phyloP scores from a whole-genome alignment of 1,284 basidiomycete species.

The Microbotryum lychnidis-dioicae region DNA sequence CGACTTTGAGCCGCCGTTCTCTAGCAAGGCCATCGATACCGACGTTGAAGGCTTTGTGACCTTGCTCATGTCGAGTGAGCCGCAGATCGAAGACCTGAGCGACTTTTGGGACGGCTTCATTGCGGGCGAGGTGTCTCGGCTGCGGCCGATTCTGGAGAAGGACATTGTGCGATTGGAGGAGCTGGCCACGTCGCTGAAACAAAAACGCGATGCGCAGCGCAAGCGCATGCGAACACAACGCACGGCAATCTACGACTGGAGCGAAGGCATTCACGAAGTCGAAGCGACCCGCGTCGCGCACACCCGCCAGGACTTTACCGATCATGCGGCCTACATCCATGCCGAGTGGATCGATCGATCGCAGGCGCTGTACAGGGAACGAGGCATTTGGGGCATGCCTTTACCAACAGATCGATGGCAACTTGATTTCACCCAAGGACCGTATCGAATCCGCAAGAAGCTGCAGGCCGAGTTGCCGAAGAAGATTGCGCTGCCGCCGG shows the following conservation, averaged over 20 bases:
- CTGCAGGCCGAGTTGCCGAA: constrained; percentile 1
- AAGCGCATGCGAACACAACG: constrained; percentile 7
- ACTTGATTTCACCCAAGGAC: constrained; percentile 20
- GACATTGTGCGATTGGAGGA: constrained; percentile 8
- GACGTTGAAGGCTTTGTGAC: not conserved
- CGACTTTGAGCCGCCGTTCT: constrained; percentile 3
- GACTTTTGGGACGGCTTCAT: constrained; percentile 1
- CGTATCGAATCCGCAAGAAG: constrained; percentile 17
- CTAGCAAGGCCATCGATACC: constrained; percentile 2
- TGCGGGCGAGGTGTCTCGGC: not conserved
- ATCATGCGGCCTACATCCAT: constrained; percentile 1
- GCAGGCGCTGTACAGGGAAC: not conserved
- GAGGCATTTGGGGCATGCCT: constrained; percentile 1
- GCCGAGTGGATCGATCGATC: constrained; percentile 5
- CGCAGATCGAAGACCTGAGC: not conserved
- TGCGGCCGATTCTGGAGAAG: not conserved
- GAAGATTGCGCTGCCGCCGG: not conserved
- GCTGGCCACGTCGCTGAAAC: not conserved
- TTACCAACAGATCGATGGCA: not conserved
- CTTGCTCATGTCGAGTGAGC: not conserved
- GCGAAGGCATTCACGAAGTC: constrained; percentile 9
- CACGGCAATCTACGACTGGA: constrained; percentile 5
- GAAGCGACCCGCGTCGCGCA: constrained; percentile 8
- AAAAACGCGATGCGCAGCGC: not conserved
- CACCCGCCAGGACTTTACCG: constrained; percentile 10